phyloP scores from a whole-genome alignment of 176 grass and related monocot species.

The Cenchrus fungigraminus region DNA sequence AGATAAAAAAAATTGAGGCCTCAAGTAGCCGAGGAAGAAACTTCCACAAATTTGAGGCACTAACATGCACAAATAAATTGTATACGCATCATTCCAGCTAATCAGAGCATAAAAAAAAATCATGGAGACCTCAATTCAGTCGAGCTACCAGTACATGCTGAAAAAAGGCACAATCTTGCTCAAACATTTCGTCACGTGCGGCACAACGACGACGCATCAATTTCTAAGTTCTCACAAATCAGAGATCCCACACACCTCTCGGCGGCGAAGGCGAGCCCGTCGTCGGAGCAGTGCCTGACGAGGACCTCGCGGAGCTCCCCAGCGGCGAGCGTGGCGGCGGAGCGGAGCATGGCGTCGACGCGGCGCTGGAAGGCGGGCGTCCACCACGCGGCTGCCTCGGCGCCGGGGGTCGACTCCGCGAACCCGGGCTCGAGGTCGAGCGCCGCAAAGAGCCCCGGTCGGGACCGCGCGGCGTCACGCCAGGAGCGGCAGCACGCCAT shows the following conservation, averaged over 20 bases:
- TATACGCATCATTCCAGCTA: neutral
- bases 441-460: constrained; percentile 49
- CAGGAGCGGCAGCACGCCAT: constrained; percentile 81
- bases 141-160: neutral
- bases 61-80: neutral
- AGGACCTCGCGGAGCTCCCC: constrained; percentile 62
- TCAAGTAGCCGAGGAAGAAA: neutral
- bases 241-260: constrained; percentile 56
- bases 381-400: constrained; percentile 72
- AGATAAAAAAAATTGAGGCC: neutral
- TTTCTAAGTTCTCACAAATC: neutral
- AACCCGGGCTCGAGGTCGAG: constrained; percentile 77
- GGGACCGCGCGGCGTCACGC: constrained; percentile 64
- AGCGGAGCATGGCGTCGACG: constrained; percentile 81
- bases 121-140: neutral
- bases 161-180: neutral
- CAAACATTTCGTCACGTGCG: neutral
- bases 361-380: constrained; percentile 91
- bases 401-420: constrained; percentile 36
- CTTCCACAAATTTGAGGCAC: neutral
- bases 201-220: neutral
- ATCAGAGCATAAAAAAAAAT: neutral
- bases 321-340: constrained; percentile 55
- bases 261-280: constrained; percentile 59
- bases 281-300: constrained; percentile 80